Percentiles rank a stretch among this genome's conserved stretches.
phyloP scores from a whole-genome alignment of 495 filamentous ascomycete species.

The Neurospora sp. region DNA sequence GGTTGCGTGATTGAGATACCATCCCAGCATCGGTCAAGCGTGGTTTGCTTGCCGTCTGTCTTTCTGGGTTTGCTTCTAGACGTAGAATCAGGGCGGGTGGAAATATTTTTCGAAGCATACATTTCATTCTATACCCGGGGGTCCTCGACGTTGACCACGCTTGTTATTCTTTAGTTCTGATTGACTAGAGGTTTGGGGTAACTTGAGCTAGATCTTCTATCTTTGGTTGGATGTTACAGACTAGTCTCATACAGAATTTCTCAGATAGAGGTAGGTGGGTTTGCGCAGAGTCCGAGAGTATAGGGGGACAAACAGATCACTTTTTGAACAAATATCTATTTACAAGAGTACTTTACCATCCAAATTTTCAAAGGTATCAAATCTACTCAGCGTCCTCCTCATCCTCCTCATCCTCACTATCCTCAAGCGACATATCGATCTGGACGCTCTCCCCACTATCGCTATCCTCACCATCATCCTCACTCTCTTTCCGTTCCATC shows the following conservation, averaged over 20 bases:
- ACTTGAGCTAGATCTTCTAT: not conserved
- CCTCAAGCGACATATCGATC: slow-evolving; percentile 21
- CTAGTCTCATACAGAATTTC: not conserved
- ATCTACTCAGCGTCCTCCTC: slow-evolving; percentile 11
- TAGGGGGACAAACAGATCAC: not conserved
- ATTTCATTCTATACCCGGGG: not conserved
- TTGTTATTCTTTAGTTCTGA: not conserved
- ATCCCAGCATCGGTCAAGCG: not conserved
- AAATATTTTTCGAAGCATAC: not conserved
- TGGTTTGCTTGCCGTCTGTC: not conserved
- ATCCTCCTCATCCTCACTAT: slow-evolving; percentile 17
- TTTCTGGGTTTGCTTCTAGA: not conserved
- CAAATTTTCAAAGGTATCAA: not conserved
- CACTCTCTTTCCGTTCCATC: slow-evolving; percentile 5
- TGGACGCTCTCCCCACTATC: slow-evolving; percentile 18
- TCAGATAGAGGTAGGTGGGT: not conserved
- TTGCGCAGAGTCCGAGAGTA: not conserved
- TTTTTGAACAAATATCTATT: not conserved
- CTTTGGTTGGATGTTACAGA: not conserved
- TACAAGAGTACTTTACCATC: not conserved
- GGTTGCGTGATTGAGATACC: slow-evolving; percentile 63
- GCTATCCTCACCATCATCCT: slow-evolving; percentile 18
- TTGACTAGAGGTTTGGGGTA: not conserved
- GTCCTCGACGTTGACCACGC: not conserved
- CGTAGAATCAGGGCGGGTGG: not conserved